A percentile compares a stretch with the other conserved stretches of the same genome.
Evolutionary conservation across 305 asterid genomes (phyloP).

Genomic region (Fraxinus floribunda): DNA sequence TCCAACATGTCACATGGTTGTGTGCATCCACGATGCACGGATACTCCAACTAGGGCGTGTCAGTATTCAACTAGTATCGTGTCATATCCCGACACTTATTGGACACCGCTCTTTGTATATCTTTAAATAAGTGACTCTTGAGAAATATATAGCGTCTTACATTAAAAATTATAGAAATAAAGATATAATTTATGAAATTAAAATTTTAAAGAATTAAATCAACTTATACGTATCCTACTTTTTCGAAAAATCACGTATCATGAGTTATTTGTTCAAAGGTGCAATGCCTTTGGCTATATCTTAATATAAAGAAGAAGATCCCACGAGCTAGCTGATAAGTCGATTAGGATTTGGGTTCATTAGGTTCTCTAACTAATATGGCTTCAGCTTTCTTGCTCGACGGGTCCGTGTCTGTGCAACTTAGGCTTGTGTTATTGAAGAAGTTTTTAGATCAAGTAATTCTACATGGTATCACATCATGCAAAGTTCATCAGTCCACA

Average conservation of each 20-base stretch:
- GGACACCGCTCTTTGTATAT: background rate
- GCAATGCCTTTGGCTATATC: background rate
- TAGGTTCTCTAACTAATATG: background rate
- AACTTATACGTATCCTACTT: background rate
- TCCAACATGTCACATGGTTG: background rate
- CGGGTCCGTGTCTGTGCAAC: background rate
- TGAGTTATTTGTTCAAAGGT: background rate
- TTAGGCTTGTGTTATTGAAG: background rate
- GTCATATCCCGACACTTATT: background rate
- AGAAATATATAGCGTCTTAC: background rate
- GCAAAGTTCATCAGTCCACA: background rate
- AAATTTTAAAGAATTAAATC: background rate
- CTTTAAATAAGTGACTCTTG: background rate
- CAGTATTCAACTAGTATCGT: background rate
- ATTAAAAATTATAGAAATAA: background rate
- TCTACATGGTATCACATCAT: background rate
- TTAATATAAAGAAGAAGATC: background rate
- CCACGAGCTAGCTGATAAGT: background rate
- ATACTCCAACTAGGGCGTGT: background rate
- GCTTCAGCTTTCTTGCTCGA: background rate
- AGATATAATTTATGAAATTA: background rate
- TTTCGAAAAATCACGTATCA: background rate
- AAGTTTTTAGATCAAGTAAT: background rate
- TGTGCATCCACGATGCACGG: background rate
- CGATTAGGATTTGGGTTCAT: background rate